phyloP scores from a whole-genome alignment of 1,284 basidiomycete species.

The Puccinia brachypodii region DNA sequence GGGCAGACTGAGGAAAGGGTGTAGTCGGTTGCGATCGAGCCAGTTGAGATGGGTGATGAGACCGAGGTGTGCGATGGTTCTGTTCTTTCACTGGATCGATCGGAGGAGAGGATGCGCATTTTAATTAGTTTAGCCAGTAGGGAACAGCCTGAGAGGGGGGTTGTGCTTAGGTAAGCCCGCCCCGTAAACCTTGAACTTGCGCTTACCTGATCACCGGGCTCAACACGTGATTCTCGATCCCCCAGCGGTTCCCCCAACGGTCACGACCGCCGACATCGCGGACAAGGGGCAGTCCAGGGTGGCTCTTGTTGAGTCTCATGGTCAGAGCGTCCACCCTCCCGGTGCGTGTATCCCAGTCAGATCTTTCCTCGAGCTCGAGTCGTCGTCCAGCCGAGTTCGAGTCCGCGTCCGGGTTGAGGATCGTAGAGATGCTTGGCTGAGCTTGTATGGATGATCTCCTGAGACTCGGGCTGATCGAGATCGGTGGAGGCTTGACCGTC shows the following conservation, averaged over 20 bases:
- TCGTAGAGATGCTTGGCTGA: background rate
- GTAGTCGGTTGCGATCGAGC: background rate
- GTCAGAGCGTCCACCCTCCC: conserved; percentile 17
- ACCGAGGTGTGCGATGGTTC: conserved; percentile 39
- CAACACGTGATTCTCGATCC: conserved; percentile 38
- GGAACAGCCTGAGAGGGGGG: background rate
- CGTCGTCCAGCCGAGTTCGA: background rate
- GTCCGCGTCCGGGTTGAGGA: background rate
- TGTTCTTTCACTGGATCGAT: conserved; percentile 13
- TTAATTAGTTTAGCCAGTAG: background rate
- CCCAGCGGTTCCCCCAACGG: conserved; percentile 43
- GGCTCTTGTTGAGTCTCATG: background rate
- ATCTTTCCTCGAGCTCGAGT: conserved; percentile 34
- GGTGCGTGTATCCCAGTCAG: conserved; percentile 15
- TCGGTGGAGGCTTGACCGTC: conserved; percentile 29
- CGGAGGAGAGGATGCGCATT: no score
- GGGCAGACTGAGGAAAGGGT: background rate
- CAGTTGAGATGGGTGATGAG: conserved; percentile 18
- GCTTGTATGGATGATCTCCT: background rate
- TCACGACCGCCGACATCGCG: conserved; percentile 7
- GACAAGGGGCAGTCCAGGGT: background rate
- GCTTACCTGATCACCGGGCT: conserved; percentile 44
- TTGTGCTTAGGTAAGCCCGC: background rate
- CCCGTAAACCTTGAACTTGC: background rate
- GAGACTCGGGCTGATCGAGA: conserved; percentile 22